Conservation (phyloP, 352 stramenopile species). For the Aphanomyces stellatus region DNA sequence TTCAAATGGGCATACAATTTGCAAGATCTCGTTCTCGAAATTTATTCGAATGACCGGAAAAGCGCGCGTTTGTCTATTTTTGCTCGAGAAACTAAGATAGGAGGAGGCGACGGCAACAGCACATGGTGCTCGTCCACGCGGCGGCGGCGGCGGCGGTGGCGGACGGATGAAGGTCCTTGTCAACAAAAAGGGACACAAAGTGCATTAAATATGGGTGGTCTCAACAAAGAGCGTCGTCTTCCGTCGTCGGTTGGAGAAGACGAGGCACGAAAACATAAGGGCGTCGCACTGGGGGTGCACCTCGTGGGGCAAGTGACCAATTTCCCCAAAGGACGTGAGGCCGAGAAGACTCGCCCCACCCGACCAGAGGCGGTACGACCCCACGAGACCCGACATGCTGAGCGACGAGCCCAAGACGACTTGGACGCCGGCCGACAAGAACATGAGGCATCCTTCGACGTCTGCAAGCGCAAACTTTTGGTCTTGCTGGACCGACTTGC, state of each 20-base stretch:
- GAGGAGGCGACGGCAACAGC: background rate
- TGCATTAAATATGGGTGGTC: background rate
- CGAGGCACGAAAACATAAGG: constrained; percentile 84
- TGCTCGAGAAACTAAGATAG: background rate
- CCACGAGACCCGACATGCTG: constrained; percentile 86
- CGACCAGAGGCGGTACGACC: constrained; percentile 78
- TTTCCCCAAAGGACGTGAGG: constrained; percentile 84
- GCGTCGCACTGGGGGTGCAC: constrained; percentile 82
- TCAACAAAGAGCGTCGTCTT: constrained; percentile 22
- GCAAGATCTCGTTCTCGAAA: background rate
- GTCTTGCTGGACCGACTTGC: constrained; percentile 51
- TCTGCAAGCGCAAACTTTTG: constrained; percentile 79
- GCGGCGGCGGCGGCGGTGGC: too few species aligned
- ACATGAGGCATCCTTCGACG: constrained; percentile 79
- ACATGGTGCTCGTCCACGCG: background rate
- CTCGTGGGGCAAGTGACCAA: constrained; percentile 61
- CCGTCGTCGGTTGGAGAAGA: constrained; percentile 78
- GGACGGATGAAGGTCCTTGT: too few species aligned
- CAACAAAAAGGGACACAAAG: background rate
- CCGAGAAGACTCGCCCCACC: constrained; percentile 72
- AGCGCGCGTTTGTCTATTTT: background rate
- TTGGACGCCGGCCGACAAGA: constrained; percentile 76
- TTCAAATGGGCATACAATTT: background rate
- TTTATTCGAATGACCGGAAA: background rate
- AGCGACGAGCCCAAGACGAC: constrained; percentile 69